These are phyloP conservation scores for Mycena latifolia DNA, from an alignment of 768 basidiomycete species.

Conservation along the genomic window DNA sequence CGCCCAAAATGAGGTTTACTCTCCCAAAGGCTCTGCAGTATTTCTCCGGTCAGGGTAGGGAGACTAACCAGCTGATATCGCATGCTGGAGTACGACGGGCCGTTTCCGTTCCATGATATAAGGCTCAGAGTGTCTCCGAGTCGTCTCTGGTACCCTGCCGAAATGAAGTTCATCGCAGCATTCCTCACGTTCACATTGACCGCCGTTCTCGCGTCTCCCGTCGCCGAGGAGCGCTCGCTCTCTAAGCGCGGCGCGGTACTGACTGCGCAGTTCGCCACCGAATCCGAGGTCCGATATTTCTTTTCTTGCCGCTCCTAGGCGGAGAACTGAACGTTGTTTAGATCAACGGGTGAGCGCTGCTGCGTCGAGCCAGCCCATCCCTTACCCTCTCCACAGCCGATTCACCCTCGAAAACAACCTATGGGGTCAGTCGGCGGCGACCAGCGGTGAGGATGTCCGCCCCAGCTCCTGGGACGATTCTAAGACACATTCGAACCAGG, in stretches of 20 bases:
- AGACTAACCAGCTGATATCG: no score
- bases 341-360: constrained; percentile 14
- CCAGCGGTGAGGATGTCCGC: constrained; percentile 37
- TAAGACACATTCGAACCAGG: constrained; percentile 31
- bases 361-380: background rate
- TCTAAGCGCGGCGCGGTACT: constrained; percentile 45
- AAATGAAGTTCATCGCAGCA: constrained; percentile 21
- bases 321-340: background rate
- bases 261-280: constrained; percentile 44
- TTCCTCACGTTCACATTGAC: background rate
- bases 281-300: constrained; percentile 42
- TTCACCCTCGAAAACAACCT: constrained; percentile 45
- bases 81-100: no score
- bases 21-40: no score
- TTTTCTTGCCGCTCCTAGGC: background rate
- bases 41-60: no score
- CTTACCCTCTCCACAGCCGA: background rate
- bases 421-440: constrained; percentile 45
- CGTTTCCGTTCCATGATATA: no score
- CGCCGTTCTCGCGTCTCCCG: background rate
- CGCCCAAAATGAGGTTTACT: no score
- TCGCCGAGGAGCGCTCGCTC: constrained; percentile 8
- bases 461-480: no score
- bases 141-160: no score
- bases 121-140: no score